Conservation (phyloP, 495 filamentous ascomycete genomes). For the Penicillium nucicola region DNA sequence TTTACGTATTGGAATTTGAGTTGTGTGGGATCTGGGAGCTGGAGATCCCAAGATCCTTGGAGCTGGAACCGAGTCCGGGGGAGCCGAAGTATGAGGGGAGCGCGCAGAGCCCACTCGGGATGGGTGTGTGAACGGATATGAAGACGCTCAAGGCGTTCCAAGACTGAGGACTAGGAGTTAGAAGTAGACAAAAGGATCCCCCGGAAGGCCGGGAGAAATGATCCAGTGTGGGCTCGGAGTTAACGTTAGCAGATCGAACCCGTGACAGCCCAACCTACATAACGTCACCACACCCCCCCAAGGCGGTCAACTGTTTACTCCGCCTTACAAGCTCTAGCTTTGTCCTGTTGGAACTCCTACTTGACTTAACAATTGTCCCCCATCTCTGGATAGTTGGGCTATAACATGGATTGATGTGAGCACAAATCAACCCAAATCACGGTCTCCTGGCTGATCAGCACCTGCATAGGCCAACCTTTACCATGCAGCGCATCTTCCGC, state of each 20-base stretch:
- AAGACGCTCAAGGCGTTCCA: too few relatives aligned
- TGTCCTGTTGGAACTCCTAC: not conserved
- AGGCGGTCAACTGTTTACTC: not conserved
- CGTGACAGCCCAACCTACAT: not conserved
- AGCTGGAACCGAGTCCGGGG: too few relatives aligned
- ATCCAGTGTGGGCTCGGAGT: too few relatives aligned
- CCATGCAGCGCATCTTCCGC: slow-evolving; percentile 14
- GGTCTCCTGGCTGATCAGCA: not conserved
- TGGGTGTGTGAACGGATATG: too few relatives aligned
- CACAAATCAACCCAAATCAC: not conserved
- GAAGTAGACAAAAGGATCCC: too few relatives aligned
- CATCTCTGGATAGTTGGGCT: not conserved
- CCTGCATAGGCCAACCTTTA: not conserved
- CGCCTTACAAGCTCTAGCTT: not conserved
- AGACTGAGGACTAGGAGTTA: too few relatives aligned
- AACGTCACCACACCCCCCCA: slow-evolving; percentile 2
- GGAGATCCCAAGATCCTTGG: not conserved
- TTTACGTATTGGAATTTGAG: slow-evolving; percentile 1
- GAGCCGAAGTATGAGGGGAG: too few relatives aligned
- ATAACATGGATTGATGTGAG: slow-evolving; percentile 9
- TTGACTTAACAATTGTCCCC: too few relatives aligned
- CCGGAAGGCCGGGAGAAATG: too few relatives aligned
- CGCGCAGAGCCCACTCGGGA: too few relatives aligned
- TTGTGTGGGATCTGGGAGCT: not conserved
- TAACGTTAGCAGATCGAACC: not conserved